Evolutionary conservation across 2,329 filamentous ascomycete species (phyloP).

Genomic region (Phaeosphaeriaceae sp.): DNA sequence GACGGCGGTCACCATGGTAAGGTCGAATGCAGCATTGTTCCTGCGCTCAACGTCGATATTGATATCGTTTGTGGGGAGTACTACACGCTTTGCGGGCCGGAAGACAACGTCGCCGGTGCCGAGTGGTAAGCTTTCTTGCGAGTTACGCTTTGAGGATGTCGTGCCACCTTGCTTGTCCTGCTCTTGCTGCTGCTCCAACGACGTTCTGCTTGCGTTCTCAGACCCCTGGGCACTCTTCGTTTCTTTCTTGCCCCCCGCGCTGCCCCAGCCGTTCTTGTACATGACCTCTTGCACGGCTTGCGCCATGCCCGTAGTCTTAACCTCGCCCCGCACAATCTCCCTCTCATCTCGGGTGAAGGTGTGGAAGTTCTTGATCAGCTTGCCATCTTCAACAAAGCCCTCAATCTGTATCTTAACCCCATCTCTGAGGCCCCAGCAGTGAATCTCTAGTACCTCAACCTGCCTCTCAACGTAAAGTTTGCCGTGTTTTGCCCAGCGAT

Average conservation of each 20-base stretch:
- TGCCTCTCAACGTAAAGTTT: conserved; percentile 84
- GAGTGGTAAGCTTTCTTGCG: conserved; percentile 53
- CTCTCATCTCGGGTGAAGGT: conserved; percentile 78
- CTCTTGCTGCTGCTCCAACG: conserved; percentile 19
- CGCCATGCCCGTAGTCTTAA: conserved; percentile 51
- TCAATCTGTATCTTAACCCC: conserved; percentile 88
- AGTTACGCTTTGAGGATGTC: conserved; percentile 20
- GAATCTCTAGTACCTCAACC: conserved; percentile 86
- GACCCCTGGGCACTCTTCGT: conserved; percentile 21
- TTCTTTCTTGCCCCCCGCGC: conserved; percentile 31
- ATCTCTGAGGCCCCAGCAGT: conserved; percentile 85
- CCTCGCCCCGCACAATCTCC: conserved; percentile 66
- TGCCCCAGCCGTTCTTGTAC: conserved; percentile 44
- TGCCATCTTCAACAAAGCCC: conserved; percentile 87
- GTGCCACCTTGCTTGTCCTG: conserved; percentile 16
- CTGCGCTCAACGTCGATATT: conserved; percentile 90
- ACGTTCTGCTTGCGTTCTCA: conserved; percentile 27
- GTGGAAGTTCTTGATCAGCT: conserved; percentile 83
- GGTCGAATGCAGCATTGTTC: conserved; percentile 76
- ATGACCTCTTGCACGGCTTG: conserved; percentile 56
- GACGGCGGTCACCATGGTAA: conserved; percentile 90
- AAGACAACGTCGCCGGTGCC: conserved; percentile 77
- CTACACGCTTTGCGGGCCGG: conserved; percentile 71
- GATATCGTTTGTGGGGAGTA: conserved; percentile 81
- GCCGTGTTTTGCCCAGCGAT: conserved; percentile 78